Conservation (phyloP, 352 stramenopile genomes). For the Globisporangium nagaii region DNA sequence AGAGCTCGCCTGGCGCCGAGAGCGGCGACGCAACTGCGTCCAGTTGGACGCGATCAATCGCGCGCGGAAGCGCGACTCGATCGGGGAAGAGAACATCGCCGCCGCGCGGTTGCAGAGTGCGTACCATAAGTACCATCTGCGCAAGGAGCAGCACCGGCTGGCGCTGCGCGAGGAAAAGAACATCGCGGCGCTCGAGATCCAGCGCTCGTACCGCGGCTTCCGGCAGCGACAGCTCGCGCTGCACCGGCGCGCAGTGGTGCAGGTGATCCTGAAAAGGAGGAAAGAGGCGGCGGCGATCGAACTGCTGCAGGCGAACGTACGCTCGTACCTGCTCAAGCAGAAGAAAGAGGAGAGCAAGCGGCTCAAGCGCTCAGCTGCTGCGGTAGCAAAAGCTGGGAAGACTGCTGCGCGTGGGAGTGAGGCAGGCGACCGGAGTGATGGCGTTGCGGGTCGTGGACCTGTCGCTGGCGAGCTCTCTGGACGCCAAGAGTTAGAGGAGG, state of each 20-base stretch:
- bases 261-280: conserved; percentile 33
- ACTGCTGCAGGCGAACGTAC: conserved; percentile 60
- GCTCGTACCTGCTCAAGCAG: conserved; percentile 52
- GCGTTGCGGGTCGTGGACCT: neutral
- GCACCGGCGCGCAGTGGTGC: conserved; percentile 50
- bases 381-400: neutral
- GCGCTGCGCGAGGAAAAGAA: conserved; percentile 42
- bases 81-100: conserved; percentile 44
- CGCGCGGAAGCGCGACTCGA: conserved; percentile 22
- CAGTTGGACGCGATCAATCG: conserved; percentile 4
- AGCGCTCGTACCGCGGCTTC: conserved; percentile 61
- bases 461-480: neutral
- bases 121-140: conserved; percentile 53
- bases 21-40: conserved; percentile 16
- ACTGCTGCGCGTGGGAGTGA: neutral
- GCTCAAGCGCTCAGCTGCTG: neutral
- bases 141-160: conserved; percentile 44
- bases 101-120: conserved; percentile 43
- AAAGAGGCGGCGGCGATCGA: conserved; percentile 52
- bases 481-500: no score
- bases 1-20: conserved; percentile 28
- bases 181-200: conserved; percentile 53
- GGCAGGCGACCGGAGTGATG: neutral
- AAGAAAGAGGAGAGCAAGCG: neutral
- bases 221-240: conserved; percentile 34